phyloP scores from a whole-genome alignment of 805 yeast species.

The Millerozyma acaciae region DNA sequence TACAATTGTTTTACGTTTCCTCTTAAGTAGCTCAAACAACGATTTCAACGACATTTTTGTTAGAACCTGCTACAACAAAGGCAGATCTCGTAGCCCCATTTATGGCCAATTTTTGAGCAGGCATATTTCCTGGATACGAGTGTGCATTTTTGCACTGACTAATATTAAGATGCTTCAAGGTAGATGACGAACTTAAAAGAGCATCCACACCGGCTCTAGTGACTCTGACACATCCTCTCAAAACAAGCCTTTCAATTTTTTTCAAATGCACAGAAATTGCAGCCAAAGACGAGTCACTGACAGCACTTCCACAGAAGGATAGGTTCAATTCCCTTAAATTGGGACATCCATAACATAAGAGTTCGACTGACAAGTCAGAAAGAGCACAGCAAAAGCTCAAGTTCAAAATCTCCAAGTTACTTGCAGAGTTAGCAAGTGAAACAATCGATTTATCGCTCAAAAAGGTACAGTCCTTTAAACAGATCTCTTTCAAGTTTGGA shows the following conservation, averaged over 20 bases:
- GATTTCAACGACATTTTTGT: slow-evolving; percentile 55
- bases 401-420: slow-evolving; percentile 52
- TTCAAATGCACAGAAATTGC: slow-evolving; percentile 55
- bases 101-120: slow-evolving; percentile 51
- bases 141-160: slow-evolving; percentile 73
- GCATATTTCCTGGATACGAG: slow-evolving; percentile 55
- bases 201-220: slow-evolving; percentile 76
- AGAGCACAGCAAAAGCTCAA: slow-evolving; percentile 73
- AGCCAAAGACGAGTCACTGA: slow-evolving; percentile 64
- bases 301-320: slow-evolving; percentile 77
- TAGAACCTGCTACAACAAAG: slow-evolving; percentile 52
- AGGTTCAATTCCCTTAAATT: slow-evolving; percentile 49
- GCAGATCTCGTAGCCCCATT: slow-evolving; percentile 54
- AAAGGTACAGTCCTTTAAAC: slow-evolving; percentile 70
- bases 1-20: too few species aligned
- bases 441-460: slow-evolving; percentile 62
- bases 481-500: slow-evolving; percentile 48
- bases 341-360: slow-evolving; percentile 64
- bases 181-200: slow-evolving; percentile 51
- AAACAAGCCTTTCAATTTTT: slow-evolving; percentile 43
- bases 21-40: slow-evolving; percentile 38
- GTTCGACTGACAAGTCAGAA: slow-evolving; percentile 65
- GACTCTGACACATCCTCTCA: slow-evolving; percentile 72
- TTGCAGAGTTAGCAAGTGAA: slow-evolving; percentile 59
- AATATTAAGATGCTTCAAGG: slow-evolving; percentile 51